phyloP scores from a whole-genome alignment of 1,284 basidiomycete genomes.

The Cutaneotrichosporon dermatis region DNA sequence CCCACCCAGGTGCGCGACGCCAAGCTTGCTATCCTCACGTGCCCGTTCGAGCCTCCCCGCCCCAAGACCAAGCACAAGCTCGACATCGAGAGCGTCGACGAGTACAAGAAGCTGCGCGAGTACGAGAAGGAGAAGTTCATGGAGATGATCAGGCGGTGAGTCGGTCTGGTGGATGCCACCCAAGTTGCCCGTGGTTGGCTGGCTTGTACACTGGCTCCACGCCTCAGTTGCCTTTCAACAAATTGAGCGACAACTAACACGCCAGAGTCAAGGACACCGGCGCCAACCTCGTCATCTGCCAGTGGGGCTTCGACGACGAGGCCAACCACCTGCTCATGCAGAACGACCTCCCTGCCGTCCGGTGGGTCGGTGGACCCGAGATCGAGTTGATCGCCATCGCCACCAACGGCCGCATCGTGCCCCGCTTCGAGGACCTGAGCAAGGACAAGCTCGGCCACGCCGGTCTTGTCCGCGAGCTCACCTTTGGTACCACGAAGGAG shows the following conservation, averaged over 20 bases:
- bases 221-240: no score
- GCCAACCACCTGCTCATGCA: constrained; percentile 98
- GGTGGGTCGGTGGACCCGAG: constrained; percentile 98
- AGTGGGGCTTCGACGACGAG: constrained; percentile 99
- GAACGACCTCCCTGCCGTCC: constrained; percentile 93
- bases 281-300: constrained; percentile 97
- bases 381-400: constrained; percentile 99
- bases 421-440: constrained; percentile 92
- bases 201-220: no score
- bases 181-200: no score
- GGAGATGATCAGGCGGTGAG: constrained; percentile 80
- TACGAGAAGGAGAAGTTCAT: constrained; percentile 96
- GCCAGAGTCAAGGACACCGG: constrained; percentile 89
- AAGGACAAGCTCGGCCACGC: constrained; percentile 87
- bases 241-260: background rate
- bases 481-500: constrained; percentile 95
- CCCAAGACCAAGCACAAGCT: constrained; percentile 99
- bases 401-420: constrained; percentile 96
- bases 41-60: constrained; percentile 96
- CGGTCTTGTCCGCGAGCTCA: constrained; percentile 86
- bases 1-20: constrained; percentile 82
- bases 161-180: background rate
- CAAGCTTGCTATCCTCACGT: constrained; percentile 94
- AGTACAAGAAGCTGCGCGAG: constrained; percentile 88
- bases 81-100: constrained; percentile 96